These are phyloP conservation scores for Tricholoma furcatifolium DNA, from an alignment of 768 basidiomycete species.

Conservation along the genomic window DNA sequence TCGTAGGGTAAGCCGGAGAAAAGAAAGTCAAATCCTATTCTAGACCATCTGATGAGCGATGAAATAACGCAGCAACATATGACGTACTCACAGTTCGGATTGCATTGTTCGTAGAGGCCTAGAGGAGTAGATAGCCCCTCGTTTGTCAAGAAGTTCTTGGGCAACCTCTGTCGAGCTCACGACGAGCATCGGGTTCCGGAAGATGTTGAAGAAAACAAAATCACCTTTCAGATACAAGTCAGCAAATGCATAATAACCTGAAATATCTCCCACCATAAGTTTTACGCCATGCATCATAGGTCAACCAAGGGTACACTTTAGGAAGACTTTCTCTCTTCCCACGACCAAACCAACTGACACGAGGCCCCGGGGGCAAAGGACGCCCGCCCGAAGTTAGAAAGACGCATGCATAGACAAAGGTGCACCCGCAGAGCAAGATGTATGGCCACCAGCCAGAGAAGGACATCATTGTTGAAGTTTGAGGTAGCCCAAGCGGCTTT, in stretches of 20 bases:
- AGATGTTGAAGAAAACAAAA: constrained; percentile 7
- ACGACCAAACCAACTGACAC: constrained; percentile 1
- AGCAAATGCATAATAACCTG: neutral
- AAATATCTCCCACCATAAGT: neutral
- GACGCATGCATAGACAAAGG: neutral
- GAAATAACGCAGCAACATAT: neutral
- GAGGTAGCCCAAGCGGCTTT: too few species aligned
- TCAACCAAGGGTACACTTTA: constrained; percentile 9
- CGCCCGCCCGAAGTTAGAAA: neutral
- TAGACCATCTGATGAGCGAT: constrained; percentile 1
- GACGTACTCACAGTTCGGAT: constrained; percentile 5
- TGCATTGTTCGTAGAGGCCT: constrained; percentile 18
- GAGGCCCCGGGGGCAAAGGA: constrained; percentile 10
- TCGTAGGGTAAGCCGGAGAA: constrained; percentile 22
- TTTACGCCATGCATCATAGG: constrained; percentile 5
- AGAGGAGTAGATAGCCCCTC: constrained; percentile 42
- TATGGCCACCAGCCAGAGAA: constrained; percentile 2
- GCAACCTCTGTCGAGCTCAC: constrained; percentile 30
- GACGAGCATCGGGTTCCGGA: constrained; percentile 21
- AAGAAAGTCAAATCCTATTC: constrained; percentile 20
- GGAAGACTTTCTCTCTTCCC: constrained; percentile 7
- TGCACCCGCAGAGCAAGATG: neutral
- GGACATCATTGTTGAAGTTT: neutral
- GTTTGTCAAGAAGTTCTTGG: constrained; percentile 43
- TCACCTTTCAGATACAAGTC: neutral